These are phyloP conservation scores for Skeletonema menzelii DNA, from an alignment of 108 stramenopile genomes.

Conservation along the genomic window DNA sequence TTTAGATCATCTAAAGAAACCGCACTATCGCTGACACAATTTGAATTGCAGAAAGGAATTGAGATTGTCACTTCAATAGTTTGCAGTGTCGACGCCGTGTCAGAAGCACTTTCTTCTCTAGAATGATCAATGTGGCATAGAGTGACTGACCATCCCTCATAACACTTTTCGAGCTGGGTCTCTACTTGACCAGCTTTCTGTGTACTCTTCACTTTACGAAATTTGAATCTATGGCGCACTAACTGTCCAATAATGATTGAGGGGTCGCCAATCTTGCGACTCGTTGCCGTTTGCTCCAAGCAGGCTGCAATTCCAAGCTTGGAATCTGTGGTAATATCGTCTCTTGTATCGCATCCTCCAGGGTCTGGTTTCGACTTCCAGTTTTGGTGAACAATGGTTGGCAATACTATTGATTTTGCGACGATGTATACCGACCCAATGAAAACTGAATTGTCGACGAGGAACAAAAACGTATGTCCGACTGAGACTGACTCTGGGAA, in stretches of 20 bases:
- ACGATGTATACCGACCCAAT: constrained; percentile 35
- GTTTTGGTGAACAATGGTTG: not conserved
- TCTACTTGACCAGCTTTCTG: not conserved
- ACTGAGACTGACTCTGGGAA: not conserved
- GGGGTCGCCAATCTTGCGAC: not conserved
- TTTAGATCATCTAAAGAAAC: not conserved
- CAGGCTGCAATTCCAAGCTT: constrained; percentile 27
- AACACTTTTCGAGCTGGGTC: constrained; percentile 9
- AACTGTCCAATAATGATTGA: constrained; percentile 32
- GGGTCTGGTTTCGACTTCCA: not conserved
- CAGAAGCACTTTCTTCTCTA: not conserved
- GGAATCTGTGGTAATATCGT: not conserved
- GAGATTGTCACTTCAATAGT: constrained; percentile 46
- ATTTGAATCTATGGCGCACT: constrained; percentile 41
- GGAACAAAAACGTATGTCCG: constrained; percentile 36
- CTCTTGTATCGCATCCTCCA: not conserved
- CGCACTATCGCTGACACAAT: constrained; percentile 20
- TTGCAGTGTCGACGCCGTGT: constrained; percentile 37
- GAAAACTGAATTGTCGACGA: constrained; percentile 32
- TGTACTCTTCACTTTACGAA: constrained; percentile 27
- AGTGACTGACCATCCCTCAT: constrained; percentile 45
- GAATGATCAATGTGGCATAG: constrained; percentile 35
- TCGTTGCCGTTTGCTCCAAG: constrained; percentile 18
- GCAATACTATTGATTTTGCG: constrained; percentile 23
- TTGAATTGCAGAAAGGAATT: constrained; percentile 23